Evolutionary conservation across 306 rosid genomes (phyloP).

Genomic region (Myrica gale): DNA sequence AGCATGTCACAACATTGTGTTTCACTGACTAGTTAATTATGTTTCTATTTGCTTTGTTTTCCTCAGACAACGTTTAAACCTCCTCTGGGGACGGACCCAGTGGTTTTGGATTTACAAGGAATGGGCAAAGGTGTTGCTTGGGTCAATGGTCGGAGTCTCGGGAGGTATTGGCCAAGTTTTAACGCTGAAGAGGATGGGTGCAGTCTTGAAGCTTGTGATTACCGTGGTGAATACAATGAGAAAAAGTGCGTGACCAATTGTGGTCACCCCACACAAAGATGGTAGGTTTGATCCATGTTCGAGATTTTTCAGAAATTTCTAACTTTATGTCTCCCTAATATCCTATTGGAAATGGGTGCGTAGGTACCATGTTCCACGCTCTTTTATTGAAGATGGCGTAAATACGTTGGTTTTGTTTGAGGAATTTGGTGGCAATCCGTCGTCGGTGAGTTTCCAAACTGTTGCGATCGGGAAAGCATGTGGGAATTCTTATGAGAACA

Average conservation of each 20-base stretch:
- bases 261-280: slow-evolving; percentile 51
- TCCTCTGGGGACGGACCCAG: slow-evolving; percentile 47
- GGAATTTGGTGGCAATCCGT: slow-evolving; percentile 55
- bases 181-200: slow-evolving; percentile 40
- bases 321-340: neutral
- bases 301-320: neutral
- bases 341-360: neutral
- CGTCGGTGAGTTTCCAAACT: slow-evolving; percentile 38
- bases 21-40: neutral
- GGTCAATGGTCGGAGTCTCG: slow-evolving; percentile 50
- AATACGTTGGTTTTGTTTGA: slow-evolving; percentile 53
- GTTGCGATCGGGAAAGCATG: slow-evolving; percentile 28
- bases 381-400: slow-evolving; percentile 31
- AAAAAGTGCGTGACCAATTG: slow-evolving; percentile 49
- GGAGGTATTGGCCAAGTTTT: slow-evolving; percentile 51
- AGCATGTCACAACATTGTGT: neutral
- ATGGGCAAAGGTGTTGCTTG: slow-evolving; percentile 51
- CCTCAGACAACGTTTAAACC: slow-evolving; percentile 51
- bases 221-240: slow-evolving; percentile 40
- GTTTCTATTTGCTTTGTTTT: neutral
- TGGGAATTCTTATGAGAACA: slow-evolving; percentile 37
- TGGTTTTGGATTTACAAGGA: slow-evolving; percentile 44
- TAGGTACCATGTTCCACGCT: slow-evolving; percentile 59
- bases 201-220: slow-evolving; percentile 44
- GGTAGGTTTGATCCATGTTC: slow-evolving; percentile 14